Evolutionary conservation across 768 basidiomycete genomes (phyloP), one percentile per base, ranked within the genome.

Genomic region (Gyrodon lividus): DNA sequence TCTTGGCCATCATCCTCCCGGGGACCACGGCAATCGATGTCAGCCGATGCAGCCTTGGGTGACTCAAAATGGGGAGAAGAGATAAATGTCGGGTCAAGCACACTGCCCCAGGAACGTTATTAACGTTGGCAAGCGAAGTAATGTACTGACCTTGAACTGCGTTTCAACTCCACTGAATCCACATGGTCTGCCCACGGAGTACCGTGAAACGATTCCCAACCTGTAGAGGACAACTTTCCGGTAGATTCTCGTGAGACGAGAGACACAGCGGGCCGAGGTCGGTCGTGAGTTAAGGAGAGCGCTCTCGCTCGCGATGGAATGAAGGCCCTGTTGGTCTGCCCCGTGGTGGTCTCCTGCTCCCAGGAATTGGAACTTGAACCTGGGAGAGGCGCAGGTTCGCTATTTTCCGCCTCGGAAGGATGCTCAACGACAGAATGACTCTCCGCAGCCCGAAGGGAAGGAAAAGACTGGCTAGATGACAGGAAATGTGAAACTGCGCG

Each of bases 1-100:
- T 76, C 78, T 46, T 75, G 74, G 37, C 50, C 62, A 17, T 67
- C 65, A 28, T 60, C 63, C 39, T 61, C 54, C 42, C 30, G 55
- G 10, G 51, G 48, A 53, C 46, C 22, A 23, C 52, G 47, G 31
- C 26, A 52, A 10, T 48, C 55, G 22, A 60, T 60, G 28, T 65
- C 59, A 9, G 62, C 60, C 22, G 62, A 57, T 24, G 49, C 30
- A 8, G 62, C 43, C 24, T 46, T 43, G 19, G 34, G 56, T 33
- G 30, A 47, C 17, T 28, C 48, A 45, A 57, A 50, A 16, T 52
- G 56, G 5, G 55, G 59, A 3, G 60, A 59, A 19, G 57, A 54
- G 8, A 30, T 48, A 41, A 50, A 20, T 17, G 45, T 54, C 8
- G 43, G 51, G 5, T 54, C 51, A 46, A 37, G 13, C 45, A 50